A percentile compares a stretch with the other conserved stretches of the same genome.
Conservation (phyloP, 2,329 filamentous ascomycete species). For the Cytospora piceae region DNA sequence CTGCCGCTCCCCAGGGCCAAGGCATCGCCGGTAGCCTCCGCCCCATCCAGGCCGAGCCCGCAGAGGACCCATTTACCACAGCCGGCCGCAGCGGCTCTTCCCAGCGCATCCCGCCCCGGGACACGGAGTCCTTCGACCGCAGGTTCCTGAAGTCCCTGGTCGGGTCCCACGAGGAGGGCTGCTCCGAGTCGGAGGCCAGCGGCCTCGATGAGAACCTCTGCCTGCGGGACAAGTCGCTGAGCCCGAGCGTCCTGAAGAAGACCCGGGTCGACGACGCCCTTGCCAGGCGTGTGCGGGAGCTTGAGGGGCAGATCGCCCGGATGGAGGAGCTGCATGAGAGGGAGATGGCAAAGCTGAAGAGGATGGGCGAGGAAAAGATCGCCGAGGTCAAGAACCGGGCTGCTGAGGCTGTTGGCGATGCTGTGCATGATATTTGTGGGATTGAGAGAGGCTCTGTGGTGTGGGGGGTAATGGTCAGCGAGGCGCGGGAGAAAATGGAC, state of each 20-base stretch:
- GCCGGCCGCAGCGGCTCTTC: neutral
- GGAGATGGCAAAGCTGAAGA: neutral
- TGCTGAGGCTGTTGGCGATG: neutral
- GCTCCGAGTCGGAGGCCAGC: neutral
- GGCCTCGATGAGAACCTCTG: neutral
- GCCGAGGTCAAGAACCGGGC: neutral
- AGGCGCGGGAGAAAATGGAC: neutral
- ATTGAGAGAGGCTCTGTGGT: neutral
- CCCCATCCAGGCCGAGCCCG: neutral
- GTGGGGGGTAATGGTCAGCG: neutral
- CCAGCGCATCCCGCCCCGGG: neutral
- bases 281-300: neutral
- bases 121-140: neutral
- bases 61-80: neutral
- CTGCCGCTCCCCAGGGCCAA: too few species aligned
- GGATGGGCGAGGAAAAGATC: neutral
- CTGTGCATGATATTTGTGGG: neutral
- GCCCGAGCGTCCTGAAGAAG: neutral
- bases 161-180: neutral
- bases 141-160: neutral
- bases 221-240: neutral
- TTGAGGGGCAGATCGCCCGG: neutral
- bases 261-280: neutral
- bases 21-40: neutral
- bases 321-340: neutral